These are phyloP conservation scores for Sorghum bicolor DNA, from an alignment of 176 grass and related monocot genomes.

Conservation along the genomic window Sorghum_bicolor_NCBIv3 NC_012871.2:2182501-2183000, in stretches of 20 bases:
- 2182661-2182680: slow-evolving; percentile 17
- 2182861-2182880: slow-evolving; percentile 71
- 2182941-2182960: too few relatives aligned
- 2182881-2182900: slow-evolving; percentile 38
- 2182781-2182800: slow-evolving; percentile 27
- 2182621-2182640: too few relatives aligned
- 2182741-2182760: slow-evolving; percentile 50
- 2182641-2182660: neutral
- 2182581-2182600: too few relatives aligned
- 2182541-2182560: too few relatives aligned
- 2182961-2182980: too few relatives aligned
- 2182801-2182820: neutral
- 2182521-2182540: too few relatives aligned
- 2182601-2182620: too few relatives aligned
- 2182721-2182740: slow-evolving; percentile 69
- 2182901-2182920: neutral
- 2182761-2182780: slow-evolving; percentile 87
- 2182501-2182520: too few relatives aligned
- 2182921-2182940: too few relatives aligned
- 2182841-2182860: slow-evolving; percentile 46
- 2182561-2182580: too few relatives aligned
- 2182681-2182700: neutral
- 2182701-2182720: neutral
- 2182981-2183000: too few relatives aligned
- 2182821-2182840: neutral